These are phyloP conservation scores for Verbena officinalis DNA, from an alignment of 257 asterid genomes.

Conservation along the genomic window DNA sequence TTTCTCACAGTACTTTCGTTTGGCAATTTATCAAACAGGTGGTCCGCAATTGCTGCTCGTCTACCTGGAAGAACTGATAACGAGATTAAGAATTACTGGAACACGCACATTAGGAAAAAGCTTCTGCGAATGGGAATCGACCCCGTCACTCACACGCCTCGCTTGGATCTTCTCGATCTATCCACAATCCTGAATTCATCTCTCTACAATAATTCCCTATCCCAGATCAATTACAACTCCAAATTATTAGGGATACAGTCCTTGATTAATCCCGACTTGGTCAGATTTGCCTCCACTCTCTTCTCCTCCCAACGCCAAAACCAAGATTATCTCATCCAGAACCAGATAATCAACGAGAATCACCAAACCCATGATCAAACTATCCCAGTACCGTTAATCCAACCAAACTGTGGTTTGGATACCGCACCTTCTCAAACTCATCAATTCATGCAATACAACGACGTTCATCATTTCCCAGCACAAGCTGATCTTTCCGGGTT, in stretches of 20 bases:
- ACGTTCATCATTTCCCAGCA: constrained; percentile 30
- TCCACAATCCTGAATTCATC: constrained; percentile 51
- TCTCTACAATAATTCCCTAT: constrained; percentile 28
- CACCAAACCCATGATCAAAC: constrained; percentile 34
- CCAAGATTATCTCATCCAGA: constrained; percentile 30
- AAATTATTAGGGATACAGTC: constrained; percentile 54
- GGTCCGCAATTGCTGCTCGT: constrained; percentile 83
- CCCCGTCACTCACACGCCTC: constrained; percentile 81
- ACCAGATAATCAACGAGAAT: constrained; percentile 29
- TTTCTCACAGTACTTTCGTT: background rate
- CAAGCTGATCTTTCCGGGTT: constrained; percentile 30
- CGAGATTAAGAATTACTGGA: constrained; percentile 87
- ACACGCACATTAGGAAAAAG: constrained; percentile 72
- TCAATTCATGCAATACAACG: constrained; percentile 46
- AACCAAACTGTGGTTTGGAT: constrained; percentile 22
- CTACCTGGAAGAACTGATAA: constrained; percentile 88
- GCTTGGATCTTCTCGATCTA: constrained; percentile 76
- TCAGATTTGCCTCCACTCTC: constrained; percentile 55
- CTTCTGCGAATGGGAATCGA: constrained; percentile 86
- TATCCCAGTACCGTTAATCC: constrained; percentile 31
- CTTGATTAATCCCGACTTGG: constrained; percentile 54
- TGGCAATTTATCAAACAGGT: constrained; percentile 38
- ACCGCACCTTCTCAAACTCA: constrained; percentile 32
- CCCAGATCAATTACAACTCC: constrained; percentile 45
- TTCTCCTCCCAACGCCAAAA: constrained; percentile 42